phyloP scores from a whole-genome alignment of 352 stramenopile genomes.

The Pythium rhizo-oryzae region DNA sequence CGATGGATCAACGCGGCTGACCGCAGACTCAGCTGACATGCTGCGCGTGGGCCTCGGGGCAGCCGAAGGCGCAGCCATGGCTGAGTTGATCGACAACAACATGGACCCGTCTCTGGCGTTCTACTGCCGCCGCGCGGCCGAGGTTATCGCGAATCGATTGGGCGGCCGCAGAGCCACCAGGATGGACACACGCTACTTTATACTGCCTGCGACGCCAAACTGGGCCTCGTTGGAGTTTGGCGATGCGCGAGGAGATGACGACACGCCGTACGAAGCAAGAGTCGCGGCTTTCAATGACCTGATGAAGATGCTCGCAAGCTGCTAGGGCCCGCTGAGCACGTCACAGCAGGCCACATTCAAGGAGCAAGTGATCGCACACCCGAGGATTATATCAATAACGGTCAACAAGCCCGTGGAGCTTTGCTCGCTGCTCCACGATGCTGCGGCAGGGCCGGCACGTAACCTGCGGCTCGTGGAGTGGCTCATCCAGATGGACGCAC shows the following conservation, averaged over 20 bases:
- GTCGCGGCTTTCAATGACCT: neutral
- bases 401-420: conserved; percentile 1
- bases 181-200: conserved; percentile 17
- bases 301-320: conserved; percentile 25
- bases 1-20: conserved; percentile 14
- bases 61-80: neutral
- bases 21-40: neutral
- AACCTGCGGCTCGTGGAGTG: conserved; percentile 35
- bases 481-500: conserved; percentile 36
- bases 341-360: conserved; percentile 15
- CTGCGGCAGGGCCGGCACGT: conserved; percentile 30
- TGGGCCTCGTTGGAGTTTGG: neutral
- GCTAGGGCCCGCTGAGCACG: neutral
- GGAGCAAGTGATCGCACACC: neutral
- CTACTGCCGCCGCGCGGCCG: conserved; percentile 11
- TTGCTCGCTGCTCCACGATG: conserved; percentile 27
- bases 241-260: neutral
- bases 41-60: neutral
- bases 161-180: neutral
- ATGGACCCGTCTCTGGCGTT: neutral
- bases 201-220: neutral
- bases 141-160: conserved; percentile 13
- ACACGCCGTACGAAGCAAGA: neutral
- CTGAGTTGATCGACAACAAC: neutral
- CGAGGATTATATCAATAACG: neutral